These are phyloP conservation scores for Stentor coeruleus DNA, from an alignment of 73 alveolate species.

Conservation along the genomic window DNA sequence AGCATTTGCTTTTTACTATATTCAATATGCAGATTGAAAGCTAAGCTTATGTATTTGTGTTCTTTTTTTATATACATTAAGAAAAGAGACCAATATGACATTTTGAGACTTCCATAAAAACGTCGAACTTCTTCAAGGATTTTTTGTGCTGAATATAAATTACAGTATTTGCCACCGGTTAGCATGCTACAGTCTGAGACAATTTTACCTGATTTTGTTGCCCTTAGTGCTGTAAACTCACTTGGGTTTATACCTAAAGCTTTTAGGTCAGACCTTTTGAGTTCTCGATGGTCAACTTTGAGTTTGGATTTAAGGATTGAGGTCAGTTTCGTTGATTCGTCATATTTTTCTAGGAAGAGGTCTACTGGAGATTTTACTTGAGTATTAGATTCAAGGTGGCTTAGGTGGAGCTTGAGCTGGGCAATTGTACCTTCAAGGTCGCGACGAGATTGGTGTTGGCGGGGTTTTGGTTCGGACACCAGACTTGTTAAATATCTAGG, in stretches of 20 bases:
- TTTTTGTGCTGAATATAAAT: not conserved
- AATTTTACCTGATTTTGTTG: not conserved
- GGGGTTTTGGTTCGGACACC: not conserved
- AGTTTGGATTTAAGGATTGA: too few species aligned
- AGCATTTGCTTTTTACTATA: not conserved
- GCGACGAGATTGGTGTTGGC: not conserved
- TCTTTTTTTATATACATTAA: not conserved
- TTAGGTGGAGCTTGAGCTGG: constrained; percentile 5
- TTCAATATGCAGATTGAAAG: not conserved
- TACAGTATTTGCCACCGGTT: not conserved
- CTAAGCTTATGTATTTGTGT: not conserved
- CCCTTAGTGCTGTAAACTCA: not conserved
- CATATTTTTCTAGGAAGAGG: not conserved
- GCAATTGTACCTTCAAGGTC: not conserved
- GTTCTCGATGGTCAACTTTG: not conserved
- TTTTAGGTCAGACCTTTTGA: not conserved
- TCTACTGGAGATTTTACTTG: not conserved
- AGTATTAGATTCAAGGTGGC: not conserved
- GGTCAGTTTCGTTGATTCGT: not conserved
- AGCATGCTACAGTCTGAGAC: not conserved
- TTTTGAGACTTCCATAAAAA: not conserved
- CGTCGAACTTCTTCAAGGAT: not conserved
- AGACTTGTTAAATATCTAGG: not conserved
- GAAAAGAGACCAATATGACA: not conserved
- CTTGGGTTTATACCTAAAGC: not conserved